Conservation (phyloP, 129 eudicot genomes). For the Kitagawia praeruptora region DNA sequence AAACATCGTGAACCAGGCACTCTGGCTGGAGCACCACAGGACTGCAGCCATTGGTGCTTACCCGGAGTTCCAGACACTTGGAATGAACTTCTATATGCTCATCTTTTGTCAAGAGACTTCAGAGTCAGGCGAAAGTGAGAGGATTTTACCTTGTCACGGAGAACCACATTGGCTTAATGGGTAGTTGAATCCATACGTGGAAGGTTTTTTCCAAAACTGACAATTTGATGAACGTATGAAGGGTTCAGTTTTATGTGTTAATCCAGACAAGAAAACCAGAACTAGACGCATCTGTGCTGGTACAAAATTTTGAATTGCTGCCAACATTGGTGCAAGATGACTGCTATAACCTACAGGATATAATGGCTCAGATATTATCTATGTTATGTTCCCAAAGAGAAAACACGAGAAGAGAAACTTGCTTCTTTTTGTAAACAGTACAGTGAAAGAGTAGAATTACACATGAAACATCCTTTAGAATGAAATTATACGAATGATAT, state of each 20-base stretch:
- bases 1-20: constrained; percentile 64
- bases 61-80: constrained; percentile 84
- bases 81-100: constrained; percentile 67
- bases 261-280: constrained; percentile 9
- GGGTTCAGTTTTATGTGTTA: constrained; percentile 6
- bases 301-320: constrained; percentile 77
- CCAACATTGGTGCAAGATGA: constrained; percentile 93
- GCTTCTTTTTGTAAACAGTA: neutral
- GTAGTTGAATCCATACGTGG: constrained; percentile 44
- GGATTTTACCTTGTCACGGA: neutral
- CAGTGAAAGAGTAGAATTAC: neutral
- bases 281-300: constrained; percentile 59
- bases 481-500: neutral
- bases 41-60: constrained; percentile 94
- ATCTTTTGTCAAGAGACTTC: constrained; percentile 37
- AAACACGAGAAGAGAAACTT: neutral
- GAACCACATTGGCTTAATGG: constrained; percentile 12
- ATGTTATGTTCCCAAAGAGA: neutral
- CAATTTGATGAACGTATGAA: neutral
- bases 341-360: constrained; percentile 40
- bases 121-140: constrained; percentile 21
- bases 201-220: constrained; percentile 48
- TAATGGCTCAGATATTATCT: no score
- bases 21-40: constrained; percentile 47
- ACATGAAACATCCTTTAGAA: neutral